A percentile compares a stretch with the other conserved stretches of the same genome.
Evolutionary conservation across 176 grass and related monocot species (phyloP).

Genomic region (Juncus inflexus): DNA sequence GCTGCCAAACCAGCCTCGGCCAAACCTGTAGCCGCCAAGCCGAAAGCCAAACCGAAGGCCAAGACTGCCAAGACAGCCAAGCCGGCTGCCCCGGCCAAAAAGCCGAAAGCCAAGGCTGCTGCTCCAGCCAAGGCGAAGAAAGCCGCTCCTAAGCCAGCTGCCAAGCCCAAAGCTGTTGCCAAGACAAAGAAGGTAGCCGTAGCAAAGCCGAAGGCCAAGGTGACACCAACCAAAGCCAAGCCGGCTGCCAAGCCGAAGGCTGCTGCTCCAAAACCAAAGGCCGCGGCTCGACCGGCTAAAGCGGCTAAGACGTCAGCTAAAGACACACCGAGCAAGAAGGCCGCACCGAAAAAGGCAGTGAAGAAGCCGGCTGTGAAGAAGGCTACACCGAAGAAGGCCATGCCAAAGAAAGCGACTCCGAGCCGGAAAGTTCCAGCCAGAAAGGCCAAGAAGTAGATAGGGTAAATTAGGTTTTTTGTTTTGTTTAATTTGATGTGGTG

Average conservation of each 20-base stretch:
- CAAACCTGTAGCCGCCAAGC: conserved; percentile 23
- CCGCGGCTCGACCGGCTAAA: conserved; percentile 1
- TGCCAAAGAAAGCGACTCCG: background rate
- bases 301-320: conserved; percentile 2
- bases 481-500: background rate
- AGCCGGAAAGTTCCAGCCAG: conserved; percentile 32
- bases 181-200: background rate
- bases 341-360: conserved; percentile 14
- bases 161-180: conserved; percentile 27
- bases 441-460: conserved; percentile 61
- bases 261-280: conserved; percentile 19
- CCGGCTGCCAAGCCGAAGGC: conserved; percentile 15
- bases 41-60: conserved; percentile 25
- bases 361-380: conserved; percentile 22
- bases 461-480: background rate
- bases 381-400: conserved; percentile 12
- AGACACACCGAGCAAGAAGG: conserved; percentile 20
- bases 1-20: background rate
- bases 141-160: conserved; percentile 5
- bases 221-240: conserved; percentile 31
- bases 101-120: conserved; percentile 28
- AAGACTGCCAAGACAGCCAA: conserved; percentile 5
- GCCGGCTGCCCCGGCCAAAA: conserved; percentile 11
- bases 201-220: conserved; percentile 27
- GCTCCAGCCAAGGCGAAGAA: conserved; percentile 31